phyloP scores from a whole-genome alignment of 257 asterid genomes.

The Primulina eburnea region DNA sequence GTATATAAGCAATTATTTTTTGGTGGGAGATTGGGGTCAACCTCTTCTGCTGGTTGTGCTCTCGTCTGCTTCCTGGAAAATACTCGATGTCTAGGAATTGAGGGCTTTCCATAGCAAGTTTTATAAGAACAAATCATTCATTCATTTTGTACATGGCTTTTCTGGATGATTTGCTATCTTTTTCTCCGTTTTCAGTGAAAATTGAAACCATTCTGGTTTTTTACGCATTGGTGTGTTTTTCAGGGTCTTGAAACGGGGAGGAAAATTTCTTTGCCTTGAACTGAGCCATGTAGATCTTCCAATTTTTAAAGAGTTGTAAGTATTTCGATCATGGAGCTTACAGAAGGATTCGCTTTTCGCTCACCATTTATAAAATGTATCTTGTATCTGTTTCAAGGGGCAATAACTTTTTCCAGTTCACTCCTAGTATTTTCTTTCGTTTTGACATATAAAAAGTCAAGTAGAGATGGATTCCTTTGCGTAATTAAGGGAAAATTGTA shows the following conservation, averaged over 20 bases:
- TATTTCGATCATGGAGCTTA: constrained; percentile 17
- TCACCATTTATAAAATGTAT: not conserved
- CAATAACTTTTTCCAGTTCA: not conserved
- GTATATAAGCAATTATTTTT: not conserved
- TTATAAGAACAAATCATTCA: not conserved
- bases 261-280: constrained; percentile 97
- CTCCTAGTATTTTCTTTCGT: not conserved
- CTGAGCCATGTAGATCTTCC: constrained; percentile 86
- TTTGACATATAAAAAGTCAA: not conserved
- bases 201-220: constrained; percentile 2
- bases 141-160: not conserved
- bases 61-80: not conserved
- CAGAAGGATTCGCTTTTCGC: not conserved
- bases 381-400: not conserved
- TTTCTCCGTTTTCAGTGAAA: not conserved
- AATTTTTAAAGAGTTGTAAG: constrained; percentile 75
- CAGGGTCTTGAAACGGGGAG: constrained; percentile 94
- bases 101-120: not conserved
- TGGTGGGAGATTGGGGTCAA: not conserved
- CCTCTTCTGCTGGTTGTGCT: not conserved
- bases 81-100: not conserved
- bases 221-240: constrained; percentile 10
- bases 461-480: not conserved
- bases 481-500: too few species aligned
- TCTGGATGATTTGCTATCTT: not conserved